phyloP scores from a whole-genome alignment of 192 early-diverging fungal genomes.

The Borealophlyctis nickersoniae region DNA sequence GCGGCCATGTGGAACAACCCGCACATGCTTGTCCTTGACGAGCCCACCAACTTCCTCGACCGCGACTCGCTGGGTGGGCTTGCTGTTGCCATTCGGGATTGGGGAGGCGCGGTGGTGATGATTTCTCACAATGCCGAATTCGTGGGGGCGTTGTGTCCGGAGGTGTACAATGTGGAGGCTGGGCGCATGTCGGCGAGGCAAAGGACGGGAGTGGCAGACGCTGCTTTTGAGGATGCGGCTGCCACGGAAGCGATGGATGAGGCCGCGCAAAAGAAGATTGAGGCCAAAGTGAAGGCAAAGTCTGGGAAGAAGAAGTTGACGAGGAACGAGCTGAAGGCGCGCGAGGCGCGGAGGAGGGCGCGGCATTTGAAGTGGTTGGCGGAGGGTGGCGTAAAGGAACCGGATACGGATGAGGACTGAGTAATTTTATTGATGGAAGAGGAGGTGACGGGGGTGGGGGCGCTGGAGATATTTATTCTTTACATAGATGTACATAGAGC shows the following conservation, averaged over 20 bases:
- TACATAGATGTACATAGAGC: too few relatives aligned
- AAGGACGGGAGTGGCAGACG: constrained; percentile 31
- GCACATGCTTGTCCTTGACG: constrained; percentile 70
- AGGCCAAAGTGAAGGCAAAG: constrained; percentile 39
- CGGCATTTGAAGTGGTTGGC: constrained; percentile 45
- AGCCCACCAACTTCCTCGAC: constrained; percentile 70
- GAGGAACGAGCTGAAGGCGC: constrained; percentile 48
- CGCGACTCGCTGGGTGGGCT: constrained; percentile 69
- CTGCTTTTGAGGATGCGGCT: constrained; percentile 40
- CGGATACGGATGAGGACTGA: constrained; percentile 40
- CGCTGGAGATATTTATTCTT: neutral
- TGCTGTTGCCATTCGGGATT: constrained; percentile 69
- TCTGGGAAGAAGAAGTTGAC: constrained; percentile 51
- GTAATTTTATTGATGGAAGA: neutral
- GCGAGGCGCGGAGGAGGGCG: constrained; percentile 39
- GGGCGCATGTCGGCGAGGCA: constrained; percentile 42
- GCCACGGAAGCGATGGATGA: constrained; percentile 9
- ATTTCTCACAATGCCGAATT: constrained; percentile 82
- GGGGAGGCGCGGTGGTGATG: constrained; percentile 75
- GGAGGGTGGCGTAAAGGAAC: constrained; percentile 39
- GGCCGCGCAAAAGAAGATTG: constrained; percentile 40
- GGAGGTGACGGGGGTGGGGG: too few relatives aligned
- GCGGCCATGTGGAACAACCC: constrained; percentile 86
- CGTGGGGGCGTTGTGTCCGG: constrained; percentile 65
- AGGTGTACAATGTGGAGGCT: constrained; percentile 70